Evolutionary conservation across 2,329 filamentous ascomycete genomes (phyloP).

Genomic region (Trichoderma koningii): DNA sequence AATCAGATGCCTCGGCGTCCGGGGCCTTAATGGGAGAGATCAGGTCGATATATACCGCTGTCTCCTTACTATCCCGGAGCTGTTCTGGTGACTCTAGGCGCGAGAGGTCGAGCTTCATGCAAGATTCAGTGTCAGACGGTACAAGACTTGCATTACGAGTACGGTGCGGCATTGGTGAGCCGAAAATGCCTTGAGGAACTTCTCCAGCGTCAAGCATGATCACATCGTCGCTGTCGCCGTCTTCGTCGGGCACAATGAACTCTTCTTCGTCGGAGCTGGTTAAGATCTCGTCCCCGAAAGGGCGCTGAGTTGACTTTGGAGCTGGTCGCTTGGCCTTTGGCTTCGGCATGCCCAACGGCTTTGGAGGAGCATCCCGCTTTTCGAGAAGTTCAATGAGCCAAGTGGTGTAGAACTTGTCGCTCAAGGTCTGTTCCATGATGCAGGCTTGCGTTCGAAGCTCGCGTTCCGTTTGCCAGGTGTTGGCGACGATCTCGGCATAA

Average conservation of each 20-base stretch:
- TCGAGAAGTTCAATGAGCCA: constrained; percentile 55
- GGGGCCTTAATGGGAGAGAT: constrained; percentile 32
- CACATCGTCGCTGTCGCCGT: neutral
- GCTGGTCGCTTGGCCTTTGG: constrained; percentile 23
- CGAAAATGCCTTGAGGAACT: neutral
- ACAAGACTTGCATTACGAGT: constrained; percentile 5
- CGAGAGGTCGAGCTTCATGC: constrained; percentile 38
- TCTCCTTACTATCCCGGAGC: neutral
- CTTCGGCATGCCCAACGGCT: constrained; percentile 34
- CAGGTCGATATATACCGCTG: constrained; percentile 34
- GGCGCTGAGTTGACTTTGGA: neutral
- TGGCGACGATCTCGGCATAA: constrained; percentile 52
- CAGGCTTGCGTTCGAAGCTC: constrained; percentile 59
- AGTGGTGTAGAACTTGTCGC: constrained; percentile 56
- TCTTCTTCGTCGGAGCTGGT: constrained; percentile 51
- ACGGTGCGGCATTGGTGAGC: neutral
- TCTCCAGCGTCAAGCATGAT: neutral
- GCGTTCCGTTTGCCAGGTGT: constrained; percentile 54
- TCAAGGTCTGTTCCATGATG: constrained; percentile 65
- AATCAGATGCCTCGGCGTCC: constrained; percentile 1
- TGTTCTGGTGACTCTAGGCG: constrained; percentile 32
- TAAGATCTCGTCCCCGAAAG: constrained; percentile 52
- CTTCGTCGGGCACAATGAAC: constrained; percentile 13
- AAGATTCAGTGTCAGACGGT: constrained; percentile 32
- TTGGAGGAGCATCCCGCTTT: constrained; percentile 45